phyloP scores from a whole-genome alignment of 768 basidiomycete genomes.

The Mycena vitilis region DNA sequence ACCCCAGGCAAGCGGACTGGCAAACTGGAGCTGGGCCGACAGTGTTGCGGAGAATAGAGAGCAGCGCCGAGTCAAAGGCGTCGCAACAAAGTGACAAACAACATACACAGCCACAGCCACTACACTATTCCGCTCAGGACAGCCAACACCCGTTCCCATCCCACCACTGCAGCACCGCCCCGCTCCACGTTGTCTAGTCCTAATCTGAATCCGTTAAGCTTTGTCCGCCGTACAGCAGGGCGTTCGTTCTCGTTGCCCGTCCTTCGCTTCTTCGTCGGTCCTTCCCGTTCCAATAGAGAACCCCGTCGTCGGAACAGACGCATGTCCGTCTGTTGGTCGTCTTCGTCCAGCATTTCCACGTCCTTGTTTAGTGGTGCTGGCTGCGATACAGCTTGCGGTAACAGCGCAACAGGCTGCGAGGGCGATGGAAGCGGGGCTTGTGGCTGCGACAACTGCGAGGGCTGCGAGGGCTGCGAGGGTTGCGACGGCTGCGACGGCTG shows the following conservation, averaged over 20 bases:
- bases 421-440: slow-evolving; percentile 44
- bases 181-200: slow-evolving; percentile 5
- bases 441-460: no score
- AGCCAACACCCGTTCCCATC: slow-evolving; percentile 15
- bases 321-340: slow-evolving; percentile 25
- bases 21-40: slow-evolving; percentile 49
- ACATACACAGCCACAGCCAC: background rate
- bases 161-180: background rate
- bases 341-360: slow-evolving; percentile 21
- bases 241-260: background rate
- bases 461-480: slow-evolving; percentile 24
- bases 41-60: slow-evolving; percentile 48
- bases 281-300: slow-evolving; percentile 3
- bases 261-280: slow-evolving; percentile 17
- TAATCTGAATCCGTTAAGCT: background rate
- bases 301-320: slow-evolving; percentile 16
- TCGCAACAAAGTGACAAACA: background rate
- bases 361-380: slow-evolving; percentile 8
- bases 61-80: slow-evolving; percentile 16
- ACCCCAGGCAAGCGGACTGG: slow-evolving; percentile 48
- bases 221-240: background rate
- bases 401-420: slow-evolving; percentile 37
- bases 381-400: slow-evolving; percentile 41
- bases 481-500: slow-evolving; percentile 5
- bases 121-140: background rate